phyloP scores from a whole-genome alignment of 176 grass and related monocot species.

The Rhynchospora breviuscula region DNA sequence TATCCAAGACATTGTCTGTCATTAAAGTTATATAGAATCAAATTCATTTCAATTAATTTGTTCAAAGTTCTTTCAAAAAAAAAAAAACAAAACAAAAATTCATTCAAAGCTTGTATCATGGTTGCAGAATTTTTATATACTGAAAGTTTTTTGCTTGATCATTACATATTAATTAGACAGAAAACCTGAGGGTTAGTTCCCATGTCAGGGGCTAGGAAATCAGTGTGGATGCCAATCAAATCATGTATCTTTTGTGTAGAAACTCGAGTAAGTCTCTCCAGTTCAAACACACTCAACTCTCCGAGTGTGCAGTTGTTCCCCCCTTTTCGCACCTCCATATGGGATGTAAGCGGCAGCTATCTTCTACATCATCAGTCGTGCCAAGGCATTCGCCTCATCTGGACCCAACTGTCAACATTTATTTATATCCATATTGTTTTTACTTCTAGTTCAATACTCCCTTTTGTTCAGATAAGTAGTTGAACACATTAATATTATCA shows the following conservation, averaged over 20 bases:
- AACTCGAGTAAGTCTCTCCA: slow-evolving; percentile 43
- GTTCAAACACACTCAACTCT: slow-evolving; percentile 35
- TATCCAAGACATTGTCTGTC: slow-evolving; percentile 55
- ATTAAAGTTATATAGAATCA: background rate
- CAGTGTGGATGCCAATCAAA: slow-evolving; percentile 44
- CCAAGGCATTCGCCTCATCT: slow-evolving; percentile 54
- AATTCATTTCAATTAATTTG: background rate
- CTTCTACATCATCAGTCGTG: slow-evolving; percentile 54
- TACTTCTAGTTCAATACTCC: background rate
- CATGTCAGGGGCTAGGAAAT: slow-evolving; percentile 49
- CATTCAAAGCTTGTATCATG: background rate
- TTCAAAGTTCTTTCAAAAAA: too few species aligned
- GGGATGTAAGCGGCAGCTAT: slow-evolving; percentile 49
- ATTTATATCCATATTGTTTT: background rate
- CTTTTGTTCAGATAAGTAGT: background rate
- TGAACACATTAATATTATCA: background rate
- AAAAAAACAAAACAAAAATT: too few species aligned
- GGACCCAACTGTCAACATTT: slow-evolving; percentile 33
- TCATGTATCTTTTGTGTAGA: slow-evolving; percentile 55
- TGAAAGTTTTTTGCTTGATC: background rate
- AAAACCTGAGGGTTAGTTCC: slow-evolving; percentile 44
- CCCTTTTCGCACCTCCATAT: slow-evolving; percentile 52
- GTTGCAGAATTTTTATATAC: background rate
- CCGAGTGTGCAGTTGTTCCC: slow-evolving; percentile 42
- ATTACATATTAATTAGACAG: background rate